Base-by-base conservation (phyloP, 305 asterid species). In the Fraxinus platypoda region DNA sequence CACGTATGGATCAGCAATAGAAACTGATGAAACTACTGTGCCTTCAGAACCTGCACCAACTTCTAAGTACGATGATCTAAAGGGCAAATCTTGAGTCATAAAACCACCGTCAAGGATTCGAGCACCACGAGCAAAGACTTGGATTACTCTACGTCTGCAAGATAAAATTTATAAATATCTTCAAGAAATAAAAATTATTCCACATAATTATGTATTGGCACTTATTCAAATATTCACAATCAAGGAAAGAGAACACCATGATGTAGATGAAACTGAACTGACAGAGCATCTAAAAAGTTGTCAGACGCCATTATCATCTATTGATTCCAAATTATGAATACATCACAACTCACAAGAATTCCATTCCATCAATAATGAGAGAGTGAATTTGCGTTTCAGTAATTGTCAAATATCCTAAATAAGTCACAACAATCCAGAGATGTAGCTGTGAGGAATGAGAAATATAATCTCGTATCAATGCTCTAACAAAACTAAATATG, bases 41-140 rank as follows among this genome's bases (percentile, higher is more conserved):
- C 87, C 90, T 81, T 93, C 98, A 82, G 98, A 90, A 80, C 92
- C 91, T 35, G 91, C 84, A 80, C 87, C 92, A 54, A 88, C 82
- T 84, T 95, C 99, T 78, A 95, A 82, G 87, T 89, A 92, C 80
- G 97, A 90, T 68, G 90, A 86, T 86, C 88, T 91, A 83, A 95
- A 93, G 89, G 86, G 93, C 95, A 95, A 78, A 41, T 95, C 99
- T 88, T 95, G 99, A 86, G 97, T 91, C 98, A 95, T 94, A 85
- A 90, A 95, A 85, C 94, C 91, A 85, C 99, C 99, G 89, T 95
- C 99, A 81, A 95, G 97, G 86, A 95, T 86, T 88, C 98, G 94
- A 84, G 98, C 99, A 85, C 99, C 99, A 87, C 83, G 86, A 85
- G 97, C 91, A 92, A 87, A 94, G 81, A 95, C 90, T 88, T 95